Evolutionary conservation across 371 early-diverging fungal genomes (phyloP), one percentile per base, ranked within the genome.

Genomic region (Scutellospora calospora): DNA sequence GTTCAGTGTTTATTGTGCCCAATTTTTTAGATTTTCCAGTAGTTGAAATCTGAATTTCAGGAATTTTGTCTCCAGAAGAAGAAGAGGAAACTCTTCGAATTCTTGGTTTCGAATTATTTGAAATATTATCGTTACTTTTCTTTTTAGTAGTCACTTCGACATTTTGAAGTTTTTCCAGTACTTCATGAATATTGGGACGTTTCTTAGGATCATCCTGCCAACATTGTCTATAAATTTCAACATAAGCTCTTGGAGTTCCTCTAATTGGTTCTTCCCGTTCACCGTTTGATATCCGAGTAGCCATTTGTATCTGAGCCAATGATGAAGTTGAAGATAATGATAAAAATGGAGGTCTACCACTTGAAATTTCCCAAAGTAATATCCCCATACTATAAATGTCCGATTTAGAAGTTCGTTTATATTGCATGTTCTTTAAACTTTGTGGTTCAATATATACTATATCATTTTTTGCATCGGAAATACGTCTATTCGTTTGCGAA

Each of bases 321-420:
- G 49, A 29, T 51, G 72, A 22, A 11, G 31, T 31, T 29, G 11
- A 22, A 1, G 20, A 22, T 11, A 31, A 72, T 49, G 25, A 69
- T 49, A 12, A 5, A 18, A 38, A 75, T 54, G 76, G 59, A 22
- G 41, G 33, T 38, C 41, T 31, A 59, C 76, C 76, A 75, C 76
- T 78, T 38, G 78, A 78, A 20, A 78, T 65, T 66, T 78, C 78
- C 78, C 78, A 78, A n/a, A 78, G 25, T 22, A 78, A 49, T n/a
- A 78, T n/a, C n/a, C 78, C 78, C 20, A 78, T n/a, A 65, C 66
- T 65, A 66, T 51, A 78, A 38, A 78, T 25, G 29, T 78, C 78
- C 22, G 78, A 78, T 35, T 52, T 78, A 57, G 20, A 20, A 33
- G 25, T 51, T 29, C 52, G 41, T 51, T 27, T 78, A 33, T 78